Base-by-base conservation (phyloP, 2,329 filamentous ascomycete species). In the Cladosporium sp. region DNA sequence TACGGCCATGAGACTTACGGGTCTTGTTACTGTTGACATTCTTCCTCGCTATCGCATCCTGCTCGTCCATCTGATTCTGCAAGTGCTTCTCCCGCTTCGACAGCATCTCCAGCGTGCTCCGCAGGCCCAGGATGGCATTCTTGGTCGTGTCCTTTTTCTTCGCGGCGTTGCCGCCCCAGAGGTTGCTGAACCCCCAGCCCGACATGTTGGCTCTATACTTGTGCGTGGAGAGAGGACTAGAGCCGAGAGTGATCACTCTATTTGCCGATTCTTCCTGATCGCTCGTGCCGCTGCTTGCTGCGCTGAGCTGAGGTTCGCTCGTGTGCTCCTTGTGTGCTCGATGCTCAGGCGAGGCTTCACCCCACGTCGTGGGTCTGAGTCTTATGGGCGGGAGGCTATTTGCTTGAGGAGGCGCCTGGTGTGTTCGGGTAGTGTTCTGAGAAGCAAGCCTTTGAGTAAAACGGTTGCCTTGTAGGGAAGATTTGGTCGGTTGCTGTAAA, bases 61-160 rank as follows among this genome's bases (percentile, higher is more conserved):
- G 91, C 70, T 97, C 90, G 20, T 89, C 85, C 76, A 97, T 96
- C 76, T 95, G 90, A 56, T 80, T 87, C 71, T 93, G 86, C 55
- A 97, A 73, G 68, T 97, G 89, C 70, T 83, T 88, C 77, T 97
- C 91, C 54, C 92, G 82, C 80, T 99, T 99, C 74, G 95, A 89
- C 67, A 99, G 80, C 91, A 97, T 97, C 63, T 96, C 92, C 39
- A 97, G 80, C 75, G 96, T 92, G 65, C 86, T 81, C 61, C 93
- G 84, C 65, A 99, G 76, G 54, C 82, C 82, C 51, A 99, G 78
- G 64, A 99, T 99, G 61, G 93, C 93, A 77, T 96, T 93, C 80
- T 99, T 99, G 52, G 93, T 89, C 54, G 84, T 86, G 74, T 96
- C 89, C 76, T 95, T 96, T 75, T 85, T 85, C 79, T 89, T 89